phyloP scores from a whole-genome alignment of 2,329 filamentous ascomycete species.

The Fusarium citri region DNA sequence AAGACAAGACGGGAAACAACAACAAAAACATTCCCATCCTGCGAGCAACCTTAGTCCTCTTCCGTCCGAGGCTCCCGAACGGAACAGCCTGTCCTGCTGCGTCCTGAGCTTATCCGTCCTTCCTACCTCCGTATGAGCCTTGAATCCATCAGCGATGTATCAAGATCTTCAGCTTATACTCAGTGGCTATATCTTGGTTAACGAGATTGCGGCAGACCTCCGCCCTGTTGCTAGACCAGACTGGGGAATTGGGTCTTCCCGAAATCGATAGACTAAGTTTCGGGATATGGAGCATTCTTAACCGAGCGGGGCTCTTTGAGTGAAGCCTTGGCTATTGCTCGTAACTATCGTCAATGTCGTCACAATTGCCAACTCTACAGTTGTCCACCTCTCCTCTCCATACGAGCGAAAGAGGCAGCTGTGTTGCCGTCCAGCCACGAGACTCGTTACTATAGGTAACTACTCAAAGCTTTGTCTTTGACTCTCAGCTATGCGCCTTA shows the following conservation, averaged over 20 bases:
- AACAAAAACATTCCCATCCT: constrained; percentile 15
- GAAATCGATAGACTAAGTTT: constrained; percentile 21
- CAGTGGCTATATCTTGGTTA: constrained; percentile 18
- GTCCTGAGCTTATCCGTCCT: constrained; percentile 10
- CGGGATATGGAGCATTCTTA: constrained; percentile 29
- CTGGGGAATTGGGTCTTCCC: constrained; percentile 15
- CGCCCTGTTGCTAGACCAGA: constrained; percentile 10
- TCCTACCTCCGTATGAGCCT: background rate
- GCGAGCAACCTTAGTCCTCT: constrained; percentile 14
- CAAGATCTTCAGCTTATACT: constrained; percentile 5
- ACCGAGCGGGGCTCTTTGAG: constrained; percentile 22
- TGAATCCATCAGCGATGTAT: background rate
- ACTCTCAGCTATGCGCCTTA: background rate
- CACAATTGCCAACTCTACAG: constrained; percentile 23
- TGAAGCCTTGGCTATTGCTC: constrained; percentile 7
- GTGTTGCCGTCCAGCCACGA: background rate
- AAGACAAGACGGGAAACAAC: constrained; percentile 27
- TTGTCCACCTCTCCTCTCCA: background rate
- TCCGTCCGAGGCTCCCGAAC: constrained; percentile 27
- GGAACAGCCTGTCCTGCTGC: background rate
- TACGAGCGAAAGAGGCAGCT: constrained; percentile 16
- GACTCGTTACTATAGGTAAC: background rate
- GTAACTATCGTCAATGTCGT: constrained; percentile 28
- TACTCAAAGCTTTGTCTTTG: background rate
- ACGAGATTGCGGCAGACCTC: constrained; percentile 22